A percentile compares a stretch with the other conserved stretches of the same genome.
Evolutionary conservation across 495 filamentous ascomycete species (phyloP).

Genomic region (Chaetomidium leptoderma): DNA sequence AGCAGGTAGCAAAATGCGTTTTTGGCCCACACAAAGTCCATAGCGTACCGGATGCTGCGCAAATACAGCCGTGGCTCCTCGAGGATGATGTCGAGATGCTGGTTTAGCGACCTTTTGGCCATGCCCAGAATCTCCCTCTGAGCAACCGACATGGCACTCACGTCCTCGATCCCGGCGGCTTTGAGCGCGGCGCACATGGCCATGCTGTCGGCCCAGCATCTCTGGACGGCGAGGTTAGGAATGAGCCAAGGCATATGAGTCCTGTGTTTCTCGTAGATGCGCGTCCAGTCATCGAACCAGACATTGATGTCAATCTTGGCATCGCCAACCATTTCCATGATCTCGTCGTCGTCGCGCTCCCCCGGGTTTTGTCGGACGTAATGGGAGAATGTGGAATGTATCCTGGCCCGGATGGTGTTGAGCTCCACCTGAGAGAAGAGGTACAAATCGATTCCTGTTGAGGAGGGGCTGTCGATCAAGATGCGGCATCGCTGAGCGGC

Average conservation of each 20-base stretch:
- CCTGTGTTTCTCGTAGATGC: neutral
- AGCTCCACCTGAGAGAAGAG: neutral
- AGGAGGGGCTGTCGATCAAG: neutral
- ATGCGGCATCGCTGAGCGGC: conserved; percentile 1
- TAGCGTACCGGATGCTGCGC: neutral
- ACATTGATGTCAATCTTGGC: neutral
- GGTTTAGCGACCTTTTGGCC: neutral
- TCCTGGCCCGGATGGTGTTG: neutral
- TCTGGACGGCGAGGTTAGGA: neutral
- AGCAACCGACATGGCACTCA: neutral
- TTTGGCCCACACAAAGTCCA: conserved; percentile 7
- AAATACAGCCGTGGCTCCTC: neutral
- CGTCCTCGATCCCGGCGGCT: neutral
- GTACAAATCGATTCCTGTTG: neutral
- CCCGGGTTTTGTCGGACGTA: neutral
- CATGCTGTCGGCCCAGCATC: conserved; percentile 2
- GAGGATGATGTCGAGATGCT: conserved; percentile 2
- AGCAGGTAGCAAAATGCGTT: conserved; percentile 3
- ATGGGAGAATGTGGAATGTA: neutral
- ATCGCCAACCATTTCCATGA: neutral
- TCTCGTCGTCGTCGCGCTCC: neutral
- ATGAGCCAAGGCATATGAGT: neutral
- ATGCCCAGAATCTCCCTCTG: neutral
- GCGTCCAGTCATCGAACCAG: conserved; percentile 4
- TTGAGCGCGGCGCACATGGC: neutral